Percentiles rank a stretch among this genome's conserved stretches.
Evolutionary conservation across 2,329 filamentous ascomycete genomes (phyloP).

Genomic region (Trichophyton equinum): DNA sequence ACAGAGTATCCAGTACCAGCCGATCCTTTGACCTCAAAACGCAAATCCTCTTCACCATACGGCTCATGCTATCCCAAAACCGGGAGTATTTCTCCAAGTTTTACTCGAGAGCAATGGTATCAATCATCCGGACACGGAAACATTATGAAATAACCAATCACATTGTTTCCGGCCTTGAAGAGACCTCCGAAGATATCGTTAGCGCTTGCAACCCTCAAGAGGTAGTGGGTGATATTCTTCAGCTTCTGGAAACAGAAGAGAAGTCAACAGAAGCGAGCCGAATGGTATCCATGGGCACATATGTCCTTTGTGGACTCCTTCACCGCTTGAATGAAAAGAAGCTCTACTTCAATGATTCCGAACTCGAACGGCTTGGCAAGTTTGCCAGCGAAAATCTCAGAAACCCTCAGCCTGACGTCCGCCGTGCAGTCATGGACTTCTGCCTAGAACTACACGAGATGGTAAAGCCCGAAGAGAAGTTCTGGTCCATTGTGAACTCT

Average conservation of each 20-base stretch:
- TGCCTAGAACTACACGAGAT: constrained; percentile 21
- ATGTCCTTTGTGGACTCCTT: constrained; percentile 21
- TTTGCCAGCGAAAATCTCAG: constrained; percentile 23
- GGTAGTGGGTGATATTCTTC: constrained; percentile 25
- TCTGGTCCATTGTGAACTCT: constrained; percentile 22
- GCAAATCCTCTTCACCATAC: constrained; percentile 31
- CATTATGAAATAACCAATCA: constrained; percentile 29
- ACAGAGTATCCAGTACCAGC: constrained; percentile 17
- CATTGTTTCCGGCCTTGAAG: constrained; percentile 30
- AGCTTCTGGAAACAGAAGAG: constrained; percentile 21
- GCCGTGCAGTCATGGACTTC: constrained; percentile 28
- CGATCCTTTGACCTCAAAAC: constrained; percentile 28
- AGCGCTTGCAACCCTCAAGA: constrained; percentile 19
- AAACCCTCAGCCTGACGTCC: constrained; percentile 26
- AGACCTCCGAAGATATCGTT: constrained; percentile 27
- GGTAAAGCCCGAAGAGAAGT: constrained; percentile 18
- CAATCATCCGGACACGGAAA: constrained; percentile 27
- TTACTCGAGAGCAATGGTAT: constrained; percentile 25
- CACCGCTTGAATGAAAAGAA: constrained; percentile 16
- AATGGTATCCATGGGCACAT: constrained; percentile 26
- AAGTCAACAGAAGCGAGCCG: constrained; percentile 22
- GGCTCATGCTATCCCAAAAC: constrained; percentile 28
- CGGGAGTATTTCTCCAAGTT: constrained; percentile 24
- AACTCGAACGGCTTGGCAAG: constrained; percentile 22
- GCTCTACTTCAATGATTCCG: constrained; percentile 11